Conservation (phyloP, 2,329 filamentous ascomycete genomes). For the Sclerotiophoma versabilis region DNA sequence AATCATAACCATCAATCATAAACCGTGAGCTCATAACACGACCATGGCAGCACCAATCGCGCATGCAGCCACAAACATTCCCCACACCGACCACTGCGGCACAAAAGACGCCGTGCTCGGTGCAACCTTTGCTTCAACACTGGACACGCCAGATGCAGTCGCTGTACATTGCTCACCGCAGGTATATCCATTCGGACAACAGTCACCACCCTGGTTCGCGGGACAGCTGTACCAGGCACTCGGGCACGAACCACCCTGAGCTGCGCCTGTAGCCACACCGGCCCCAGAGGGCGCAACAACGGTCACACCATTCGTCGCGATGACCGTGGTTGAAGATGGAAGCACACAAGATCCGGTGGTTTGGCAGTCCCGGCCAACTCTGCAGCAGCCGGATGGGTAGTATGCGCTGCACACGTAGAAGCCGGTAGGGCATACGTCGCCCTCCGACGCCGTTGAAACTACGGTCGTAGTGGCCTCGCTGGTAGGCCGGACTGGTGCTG, state of each 20-base stretch:
- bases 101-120: slow-evolving; percentile 47
- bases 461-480: slow-evolving; percentile 59
- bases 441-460: slow-evolving; percentile 79
- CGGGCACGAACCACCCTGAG: slow-evolving; percentile 66
- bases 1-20: slow-evolving; percentile 2
- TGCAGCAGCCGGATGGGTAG: slow-evolving; percentile 84
- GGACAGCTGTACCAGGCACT: slow-evolving; percentile 79
- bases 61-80: slow-evolving; percentile 36
- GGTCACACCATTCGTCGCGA: slow-evolving; percentile 70
- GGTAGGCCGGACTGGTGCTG: slow-evolving; percentile 53
- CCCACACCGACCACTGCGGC: slow-evolving; percentile 39
- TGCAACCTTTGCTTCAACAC: slow-evolving; percentile 46
- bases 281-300: slow-evolving; percentile 69
- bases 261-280: slow-evolving; percentile 45
- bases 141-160: slow-evolving; percentile 36
- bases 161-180: slow-evolving; percentile 48
- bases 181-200: slow-evolving; percentile 71
- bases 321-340: slow-evolving; percentile 65
- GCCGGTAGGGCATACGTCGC: slow-evolving; percentile 75
- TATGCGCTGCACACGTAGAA: slow-evolving; percentile 90
- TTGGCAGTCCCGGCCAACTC: slow-evolving; percentile 83
- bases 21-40: slow-evolving; percentile 34
- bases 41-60: slow-evolving; percentile 50
- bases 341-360: slow-evolving; percentile 75
- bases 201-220: slow-evolving; percentile 73